Percentiles rank a stretch among this genome's conserved stretches.
Evolutionary conservation across 2,329 filamentous ascomycete species (phyloP).

Genomic region (Beauveria sp.): DNA sequence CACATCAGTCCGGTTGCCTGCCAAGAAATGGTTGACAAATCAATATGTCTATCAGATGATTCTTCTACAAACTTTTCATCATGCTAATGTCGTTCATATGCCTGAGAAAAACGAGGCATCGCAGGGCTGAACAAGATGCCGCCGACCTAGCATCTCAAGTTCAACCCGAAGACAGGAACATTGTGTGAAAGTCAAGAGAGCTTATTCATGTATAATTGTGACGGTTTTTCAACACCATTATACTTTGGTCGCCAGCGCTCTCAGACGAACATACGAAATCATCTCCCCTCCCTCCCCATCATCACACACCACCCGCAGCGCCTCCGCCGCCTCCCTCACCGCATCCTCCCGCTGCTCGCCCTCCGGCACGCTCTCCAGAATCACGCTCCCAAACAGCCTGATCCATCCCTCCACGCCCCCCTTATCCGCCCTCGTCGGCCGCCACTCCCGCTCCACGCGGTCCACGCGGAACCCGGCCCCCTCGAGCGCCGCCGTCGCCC

Average conservation of each 20-base stretch:
- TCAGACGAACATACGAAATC: conserved; percentile 47
- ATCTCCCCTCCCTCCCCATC: conserved; percentile 49
- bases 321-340: conserved; percentile 45
- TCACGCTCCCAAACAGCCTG: conserved; percentile 51
- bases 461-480: conserved; percentile 43
- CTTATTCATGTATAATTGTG: too few relatives aligned
- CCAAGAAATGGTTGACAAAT: neutral
- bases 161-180: too few relatives aligned
- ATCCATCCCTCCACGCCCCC: conserved; percentile 61
- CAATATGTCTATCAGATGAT: too few relatives aligned
- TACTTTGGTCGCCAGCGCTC: conserved; percentile 38
- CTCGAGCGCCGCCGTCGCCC: conserved; percentile 41
- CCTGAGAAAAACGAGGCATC: too few relatives aligned
- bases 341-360: conserved; percentile 41
- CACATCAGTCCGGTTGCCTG: neutral
- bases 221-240: neutral
- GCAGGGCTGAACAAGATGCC: too few relatives aligned
- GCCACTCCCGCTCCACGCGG: conserved; percentile 53
- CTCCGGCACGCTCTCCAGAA: conserved; percentile 46
- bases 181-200: too few relatives aligned
- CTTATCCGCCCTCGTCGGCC: conserved; percentile 51
- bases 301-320: conserved; percentile 47
- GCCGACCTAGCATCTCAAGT: too few relatives aligned
- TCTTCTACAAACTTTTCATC: too few relatives aligned
- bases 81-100: too few relatives aligned